Percentiles rank a stretch among this genome's conserved stretches.
These are phyloP conservation scores for Fragilaria crotonensis DNA, from an alignment of 108 stramenopile species.

Conservation along the genomic window DNA sequence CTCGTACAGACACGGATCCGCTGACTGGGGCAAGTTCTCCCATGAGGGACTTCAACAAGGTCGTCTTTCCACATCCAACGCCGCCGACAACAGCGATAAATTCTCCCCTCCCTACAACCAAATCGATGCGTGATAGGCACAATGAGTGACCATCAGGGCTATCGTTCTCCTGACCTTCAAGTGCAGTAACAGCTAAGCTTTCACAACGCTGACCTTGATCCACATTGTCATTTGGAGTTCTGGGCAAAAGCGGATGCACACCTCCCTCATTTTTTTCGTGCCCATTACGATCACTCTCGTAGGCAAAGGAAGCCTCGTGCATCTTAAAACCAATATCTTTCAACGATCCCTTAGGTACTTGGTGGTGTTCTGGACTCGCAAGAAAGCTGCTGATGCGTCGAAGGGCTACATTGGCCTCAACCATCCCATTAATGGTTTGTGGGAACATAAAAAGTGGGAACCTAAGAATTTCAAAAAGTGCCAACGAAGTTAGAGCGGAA, in stretches of 20 bases:
- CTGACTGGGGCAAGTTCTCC: conserved; percentile 61
- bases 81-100: conserved; percentile 82
- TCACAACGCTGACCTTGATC: not conserved
- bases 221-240: not conserved
- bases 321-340: conserved; percentile 12
- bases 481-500: conserved; percentile 59
- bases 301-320: not conserved
- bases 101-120: conserved; percentile 42
- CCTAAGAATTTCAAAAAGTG: conserved; percentile 91
- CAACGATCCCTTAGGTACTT: conserved; percentile 18
- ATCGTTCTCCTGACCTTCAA: not conserved
- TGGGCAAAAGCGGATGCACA: conserved; percentile 4
- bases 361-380: conserved; percentile 29
- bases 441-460: conserved; percentile 96
- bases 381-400: conserved; percentile 51
- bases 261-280: not conserved
- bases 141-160: conserved; percentile 24
- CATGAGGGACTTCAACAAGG: conserved; percentile 69
- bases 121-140: conserved; percentile 23
- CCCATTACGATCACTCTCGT: not conserved
- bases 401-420: conserved; percentile 71
- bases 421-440: conserved; percentile 68
- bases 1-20: conserved; percentile 44
- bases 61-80: conserved; percentile 84
- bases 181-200: not conserved